Percentiles rank a stretch among this genome's conserved stretches.
These are phyloP conservation scores for Umbilicus rupestris DNA, from an alignment of 164 flowering plant genomes.

Conservation along the genomic window DNA sequence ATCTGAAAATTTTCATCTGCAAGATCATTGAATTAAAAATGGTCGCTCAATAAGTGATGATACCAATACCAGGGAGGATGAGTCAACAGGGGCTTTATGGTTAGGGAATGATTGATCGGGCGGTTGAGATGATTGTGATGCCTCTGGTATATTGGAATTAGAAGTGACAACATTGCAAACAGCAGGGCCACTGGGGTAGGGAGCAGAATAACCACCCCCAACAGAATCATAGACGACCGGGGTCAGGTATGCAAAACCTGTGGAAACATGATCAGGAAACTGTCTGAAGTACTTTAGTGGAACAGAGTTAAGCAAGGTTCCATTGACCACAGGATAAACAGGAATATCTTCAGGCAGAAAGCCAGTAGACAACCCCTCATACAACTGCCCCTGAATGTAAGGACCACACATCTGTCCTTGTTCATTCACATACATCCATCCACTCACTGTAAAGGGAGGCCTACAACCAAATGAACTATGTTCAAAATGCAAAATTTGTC, in stretches of 20 bases:
- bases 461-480: conserved; percentile 21
- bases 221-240: conserved; percentile 11
- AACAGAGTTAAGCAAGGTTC: conserved; percentile 44
- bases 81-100: conserved; percentile 9
- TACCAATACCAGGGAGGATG: conserved; percentile 20
- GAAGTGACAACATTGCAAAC: conserved; percentile 7
- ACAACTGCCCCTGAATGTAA: conserved; percentile 70
- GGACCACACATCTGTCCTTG: conserved; percentile 90
- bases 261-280: conserved; percentile 74
- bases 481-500: conserved; percentile 16
- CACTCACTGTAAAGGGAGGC: conserved; percentile 37
- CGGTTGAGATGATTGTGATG: conserved; percentile 14
- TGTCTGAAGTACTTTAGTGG: conserved; percentile 72
- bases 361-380: conserved; percentile 76
- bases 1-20: background rate
- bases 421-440: conserved; percentile 92
- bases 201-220: conserved; percentile 11
- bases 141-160: conserved; percentile 11
- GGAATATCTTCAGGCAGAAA: conserved; percentile 84
- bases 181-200: conserved; percentile 12
- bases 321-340: conserved; percentile 80
- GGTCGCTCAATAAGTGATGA: background rate
- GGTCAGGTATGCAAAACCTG: conserved; percentile 54
- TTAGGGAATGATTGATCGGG: conserved; percentile 12
- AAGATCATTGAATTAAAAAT: background rate